Conservation (phyloP, 352 stramenopile genomes). For the Pythium aristosporum region DNA sequence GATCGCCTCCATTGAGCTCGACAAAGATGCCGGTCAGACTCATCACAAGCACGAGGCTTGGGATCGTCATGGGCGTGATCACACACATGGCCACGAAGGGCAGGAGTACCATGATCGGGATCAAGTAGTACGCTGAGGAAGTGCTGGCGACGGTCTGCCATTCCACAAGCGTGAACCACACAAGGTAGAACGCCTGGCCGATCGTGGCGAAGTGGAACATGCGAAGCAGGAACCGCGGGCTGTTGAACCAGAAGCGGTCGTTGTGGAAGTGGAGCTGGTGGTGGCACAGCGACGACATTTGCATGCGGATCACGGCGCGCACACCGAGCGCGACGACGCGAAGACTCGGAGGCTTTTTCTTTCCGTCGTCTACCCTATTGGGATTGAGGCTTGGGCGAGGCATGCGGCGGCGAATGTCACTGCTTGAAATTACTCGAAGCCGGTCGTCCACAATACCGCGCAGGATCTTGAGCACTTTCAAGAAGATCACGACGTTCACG, state of each 20-base stretch:
- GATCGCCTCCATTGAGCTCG: slow-evolving; percentile 54
- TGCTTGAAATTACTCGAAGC: slow-evolving; percentile 61
- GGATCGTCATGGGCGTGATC: slow-evolving; percentile 86
- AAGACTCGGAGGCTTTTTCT: slow-evolving; percentile 34
- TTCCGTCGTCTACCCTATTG: background rate
- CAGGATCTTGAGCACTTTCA: slow-evolving; percentile 83
- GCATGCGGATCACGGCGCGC: slow-evolving; percentile 76
- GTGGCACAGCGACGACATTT: slow-evolving; percentile 87
- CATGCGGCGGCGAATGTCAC: slow-evolving; percentile 60
- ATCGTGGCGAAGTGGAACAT: slow-evolving; percentile 87
- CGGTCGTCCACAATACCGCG: slow-evolving; percentile 83
- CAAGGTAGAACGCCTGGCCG: slow-evolving; percentile 83
- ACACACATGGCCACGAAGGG: slow-evolving; percentile 67
- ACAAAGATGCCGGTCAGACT: slow-evolving; percentile 86
- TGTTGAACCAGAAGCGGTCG: slow-evolving; percentile 83
- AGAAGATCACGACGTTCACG: slow-evolving; percentile 79
- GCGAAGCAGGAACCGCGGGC: slow-evolving; percentile 62
- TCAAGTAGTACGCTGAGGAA: slow-evolving; percentile 30
- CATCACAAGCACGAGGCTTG: slow-evolving; percentile 85
- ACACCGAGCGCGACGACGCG: slow-evolving; percentile 62
- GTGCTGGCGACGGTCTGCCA: slow-evolving; percentile 39
- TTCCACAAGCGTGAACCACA: slow-evolving; percentile 83
- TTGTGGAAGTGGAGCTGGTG: slow-evolving; percentile 81
- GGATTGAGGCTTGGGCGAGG: background rate
- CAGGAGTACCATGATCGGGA: slow-evolving; percentile 63